phyloP scores from a whole-genome alignment of 1,139 yeast genomes.

The Scheffersomyces cryptocercus region DNA sequence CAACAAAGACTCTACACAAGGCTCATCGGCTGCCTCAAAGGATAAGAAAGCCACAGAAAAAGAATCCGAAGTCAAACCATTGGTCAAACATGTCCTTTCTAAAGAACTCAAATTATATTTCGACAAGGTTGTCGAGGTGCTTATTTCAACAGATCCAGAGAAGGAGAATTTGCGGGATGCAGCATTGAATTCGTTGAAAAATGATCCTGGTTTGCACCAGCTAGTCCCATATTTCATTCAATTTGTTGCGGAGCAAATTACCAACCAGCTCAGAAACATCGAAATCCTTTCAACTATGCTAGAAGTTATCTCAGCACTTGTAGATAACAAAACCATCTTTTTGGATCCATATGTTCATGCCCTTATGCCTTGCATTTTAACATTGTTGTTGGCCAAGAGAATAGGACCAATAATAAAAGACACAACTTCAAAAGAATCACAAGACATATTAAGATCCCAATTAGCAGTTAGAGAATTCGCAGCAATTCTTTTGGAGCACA shows the following conservation, averaged over 20 bases:
- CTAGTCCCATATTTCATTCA: conserved; percentile 95
- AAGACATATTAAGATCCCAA: conserved; percentile 41
- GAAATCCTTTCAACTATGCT: conserved; percentile 82
- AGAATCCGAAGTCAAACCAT: conserved; percentile 81
- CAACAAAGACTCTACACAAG: conserved; percentile 12
- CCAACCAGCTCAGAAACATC: conserved; percentile 79
- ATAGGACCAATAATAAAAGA: conserved; percentile 63
- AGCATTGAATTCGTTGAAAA: conserved; percentile 78
- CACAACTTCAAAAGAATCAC: conserved; percentile 20
- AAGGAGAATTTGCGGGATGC: conserved; percentile 68
- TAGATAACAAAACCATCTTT: conserved; percentile 83
- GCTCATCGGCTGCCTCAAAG: conserved; percentile 15
- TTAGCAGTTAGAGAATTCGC: conserved; percentile 83
- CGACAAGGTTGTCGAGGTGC: conserved; percentile 84
- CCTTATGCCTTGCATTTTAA: conserved; percentile 90
- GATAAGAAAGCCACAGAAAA: conserved; percentile 41
- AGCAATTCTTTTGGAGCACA: conserved; percentile 76
- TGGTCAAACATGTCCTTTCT: conserved; percentile 95
- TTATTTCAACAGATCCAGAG: conserved; percentile 59
- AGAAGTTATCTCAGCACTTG: conserved; percentile 82
- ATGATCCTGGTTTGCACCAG: conserved; percentile 97
- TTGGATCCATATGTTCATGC: conserved; percentile 97
- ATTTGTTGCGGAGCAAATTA: conserved; percentile 92
- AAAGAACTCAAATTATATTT: conserved; percentile 92
- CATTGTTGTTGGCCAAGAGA: conserved; percentile 83